These are phyloP conservation scores for Colletotrichum zoysiae DNA, from an alignment of 2,329 filamentous ascomycete genomes.

Conservation along the genomic window DNA sequence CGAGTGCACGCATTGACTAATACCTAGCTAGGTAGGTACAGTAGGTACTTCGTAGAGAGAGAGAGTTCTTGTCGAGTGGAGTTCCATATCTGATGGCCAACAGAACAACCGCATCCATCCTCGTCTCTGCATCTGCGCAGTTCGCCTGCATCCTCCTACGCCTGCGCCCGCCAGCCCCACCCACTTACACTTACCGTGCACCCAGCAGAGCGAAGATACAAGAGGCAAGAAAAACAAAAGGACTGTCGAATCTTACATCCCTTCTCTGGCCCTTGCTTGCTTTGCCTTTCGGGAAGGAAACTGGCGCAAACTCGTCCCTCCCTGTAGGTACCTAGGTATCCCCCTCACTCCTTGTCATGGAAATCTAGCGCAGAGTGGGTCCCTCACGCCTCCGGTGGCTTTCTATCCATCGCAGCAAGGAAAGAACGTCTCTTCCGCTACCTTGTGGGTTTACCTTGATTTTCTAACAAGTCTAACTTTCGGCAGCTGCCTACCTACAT, in stretches of 20 bases:
- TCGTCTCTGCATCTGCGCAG: neutral
- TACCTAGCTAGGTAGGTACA: neutral
- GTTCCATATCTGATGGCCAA: slow-evolving; percentile 1
- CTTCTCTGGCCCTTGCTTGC: slow-evolving; percentile 14
- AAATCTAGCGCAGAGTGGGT: slow-evolving; percentile 33
- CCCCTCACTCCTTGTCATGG: slow-evolving; percentile 10
- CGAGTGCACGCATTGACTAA: neutral
- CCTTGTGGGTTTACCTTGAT: slow-evolving; percentile 10
- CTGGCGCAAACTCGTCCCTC: slow-evolving; percentile 8
- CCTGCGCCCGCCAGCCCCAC: neutral
- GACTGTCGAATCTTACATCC: slow-evolving; percentile 12
- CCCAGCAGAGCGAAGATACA: neutral
- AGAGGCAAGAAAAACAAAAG: too few species aligned
- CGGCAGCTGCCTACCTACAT: neutral
- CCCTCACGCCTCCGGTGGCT: neutral
- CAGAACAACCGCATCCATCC: slow-evolving; percentile 7
- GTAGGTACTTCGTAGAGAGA: too few species aligned
- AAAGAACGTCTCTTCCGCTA: slow-evolving; percentile 6
- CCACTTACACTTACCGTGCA: neutral
- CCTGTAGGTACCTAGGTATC: neutral
- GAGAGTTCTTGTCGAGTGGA: slow-evolving; percentile 11
- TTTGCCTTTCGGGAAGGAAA: slow-evolving; percentile 30
- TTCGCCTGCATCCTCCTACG: neutral
- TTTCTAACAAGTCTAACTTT: too few species aligned
- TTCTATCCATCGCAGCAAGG: neutral